phyloP scores from a whole-genome alignment of 2,329 filamentous ascomycete genomes.

The Ceratocystis cubensis region DNA sequence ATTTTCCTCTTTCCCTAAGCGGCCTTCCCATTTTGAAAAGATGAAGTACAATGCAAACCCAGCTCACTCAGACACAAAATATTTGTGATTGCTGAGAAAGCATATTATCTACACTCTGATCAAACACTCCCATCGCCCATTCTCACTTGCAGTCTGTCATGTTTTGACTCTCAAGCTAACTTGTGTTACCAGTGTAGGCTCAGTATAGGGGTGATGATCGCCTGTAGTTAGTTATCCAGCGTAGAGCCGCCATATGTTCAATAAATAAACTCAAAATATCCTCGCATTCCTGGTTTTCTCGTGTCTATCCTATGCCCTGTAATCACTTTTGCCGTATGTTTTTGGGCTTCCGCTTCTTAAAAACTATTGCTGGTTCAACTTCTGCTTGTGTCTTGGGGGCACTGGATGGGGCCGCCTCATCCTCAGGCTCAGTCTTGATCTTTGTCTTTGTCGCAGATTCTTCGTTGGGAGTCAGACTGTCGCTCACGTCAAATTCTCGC shows the following conservation, averaged over 20 bases:
- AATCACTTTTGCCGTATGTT: slow-evolving; percentile 45
- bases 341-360: slow-evolving; percentile 69
- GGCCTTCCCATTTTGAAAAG: slow-evolving; percentile 8
- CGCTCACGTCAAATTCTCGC: not conserved
- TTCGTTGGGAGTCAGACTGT: not conserved
- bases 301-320: not conserved
- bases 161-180: slow-evolving; percentile 1
- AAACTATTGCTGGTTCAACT: slow-evolving; percentile 38
- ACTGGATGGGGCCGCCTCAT: slow-evolving; percentile 24
- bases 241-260: too few relatives aligned
- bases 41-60: slow-evolving; percentile 20
- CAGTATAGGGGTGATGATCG: too few relatives aligned
- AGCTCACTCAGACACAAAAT: slow-evolving; percentile 20
- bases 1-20: not conserved
- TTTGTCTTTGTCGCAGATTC: slow-evolving; percentile 22
- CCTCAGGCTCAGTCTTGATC: slow-evolving; percentile 22
- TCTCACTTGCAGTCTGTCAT: not conserved
- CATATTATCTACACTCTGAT: slow-evolving; percentile 21
- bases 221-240: too few relatives aligned
- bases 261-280: too few relatives aligned
- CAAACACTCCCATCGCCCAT: not conserved
- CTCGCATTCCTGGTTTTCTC: too few relatives aligned
- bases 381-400: slow-evolving; percentile 20
- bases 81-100: slow-evolving; percentile 19
- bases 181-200: not conserved